Base-by-base conservation (phyloP, 2,329 filamentous ascomycete genomes). In the Colletotrichum tofieldiae region DNA sequence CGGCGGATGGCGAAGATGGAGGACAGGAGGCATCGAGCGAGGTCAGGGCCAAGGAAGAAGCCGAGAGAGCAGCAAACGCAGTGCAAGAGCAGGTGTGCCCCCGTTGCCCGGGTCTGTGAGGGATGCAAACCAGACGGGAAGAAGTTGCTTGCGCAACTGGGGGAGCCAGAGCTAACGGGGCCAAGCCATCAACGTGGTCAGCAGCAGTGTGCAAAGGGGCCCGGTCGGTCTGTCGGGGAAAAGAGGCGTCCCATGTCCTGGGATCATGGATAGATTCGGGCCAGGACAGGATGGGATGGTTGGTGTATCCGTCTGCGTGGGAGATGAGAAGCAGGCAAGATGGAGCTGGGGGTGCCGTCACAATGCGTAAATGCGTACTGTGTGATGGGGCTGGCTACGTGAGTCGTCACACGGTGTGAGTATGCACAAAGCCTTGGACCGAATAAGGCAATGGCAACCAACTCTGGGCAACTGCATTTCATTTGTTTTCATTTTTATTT, bases 321-420 rank as follows among this genome's bases (percentile, higher is more conserved):
- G 32, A 61, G 49, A 43, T 32, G 63, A 67, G 58, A 41, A 45
- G 26, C 56, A 70, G 54, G 67, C 54, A 45, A 55, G 55, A 67
- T 56, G 64, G 55, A 61, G 41, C 49, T 61, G 5, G 41, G 12
- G 32, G 16, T n/a, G 16, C 29, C 41, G 43, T 45, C 16, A 6
- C 12, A 12, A 5, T 16, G 7, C 20, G 12, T 12, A 16, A 6
- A 8, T 23, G 14, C 20, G 59, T 14, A 61, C 59, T 49, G 59
- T 49, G 8, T 3, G 3, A 3, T 6, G 1, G 6, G 0, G 12
- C 4, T 0, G 2, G 4, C 2, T 12, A 65, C 5, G 1, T 0
- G 14, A 14, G 5, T 11, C 6, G 6, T 18, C n/a, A 32, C 43
- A 70, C 67, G 37, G 67, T 70, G 26, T 51, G 41, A 55, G 47